These are phyloP conservation scores for Stemphylium vesicarium DNA, from an alignment of 2,329 filamentous ascomycete species.

Conservation along the genomic window DNA sequence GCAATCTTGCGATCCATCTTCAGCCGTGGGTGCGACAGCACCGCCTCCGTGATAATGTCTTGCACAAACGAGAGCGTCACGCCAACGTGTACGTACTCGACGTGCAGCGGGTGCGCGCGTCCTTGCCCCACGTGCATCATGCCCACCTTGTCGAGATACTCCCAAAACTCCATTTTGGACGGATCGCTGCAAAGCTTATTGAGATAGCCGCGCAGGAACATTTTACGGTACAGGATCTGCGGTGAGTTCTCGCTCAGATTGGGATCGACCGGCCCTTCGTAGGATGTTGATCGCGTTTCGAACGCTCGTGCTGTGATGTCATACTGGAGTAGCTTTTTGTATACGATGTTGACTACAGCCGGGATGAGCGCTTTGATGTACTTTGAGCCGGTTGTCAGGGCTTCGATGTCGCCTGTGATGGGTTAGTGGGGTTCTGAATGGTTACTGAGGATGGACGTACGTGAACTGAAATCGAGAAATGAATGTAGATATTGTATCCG, in stretches of 20 bases:
- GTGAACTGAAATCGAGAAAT: slow-evolving; percentile 75
- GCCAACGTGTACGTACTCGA: slow-evolving; percentile 82
- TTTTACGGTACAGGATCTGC: slow-evolving; percentile 78
- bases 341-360: slow-evolving; percentile 82
- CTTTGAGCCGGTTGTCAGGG: slow-evolving; percentile 71
- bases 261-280: slow-evolving; percentile 70
- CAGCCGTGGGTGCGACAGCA: slow-evolving; percentile 73
- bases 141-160: slow-evolving; percentile 83
- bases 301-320: slow-evolving; percentile 84
- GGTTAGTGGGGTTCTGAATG: neutral
- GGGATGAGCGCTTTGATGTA: slow-evolving; percentile 85
- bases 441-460: slow-evolving; percentile 54
- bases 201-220: slow-evolving; percentile 77
- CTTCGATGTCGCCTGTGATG: slow-evolving; percentile 68
- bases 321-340: slow-evolving; percentile 79
- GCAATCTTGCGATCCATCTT: slow-evolving; percentile 72
- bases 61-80: slow-evolving; percentile 76
- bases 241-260: slow-evolving; percentile 71
- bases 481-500: slow-evolving; percentile 75
- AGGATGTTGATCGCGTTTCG: slow-evolving; percentile 64
- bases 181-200: slow-evolving; percentile 77
- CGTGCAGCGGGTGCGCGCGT: slow-evolving; percentile 72
- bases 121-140: slow-evolving; percentile 84
- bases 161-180: slow-evolving; percentile 78
- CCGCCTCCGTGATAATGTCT: slow-evolving; percentile 77